Percentiles rank a stretch among this genome's conserved stretches.
Conservation (phyloP, 148 eudicot genomes). For the Cornus controversa region DNA sequence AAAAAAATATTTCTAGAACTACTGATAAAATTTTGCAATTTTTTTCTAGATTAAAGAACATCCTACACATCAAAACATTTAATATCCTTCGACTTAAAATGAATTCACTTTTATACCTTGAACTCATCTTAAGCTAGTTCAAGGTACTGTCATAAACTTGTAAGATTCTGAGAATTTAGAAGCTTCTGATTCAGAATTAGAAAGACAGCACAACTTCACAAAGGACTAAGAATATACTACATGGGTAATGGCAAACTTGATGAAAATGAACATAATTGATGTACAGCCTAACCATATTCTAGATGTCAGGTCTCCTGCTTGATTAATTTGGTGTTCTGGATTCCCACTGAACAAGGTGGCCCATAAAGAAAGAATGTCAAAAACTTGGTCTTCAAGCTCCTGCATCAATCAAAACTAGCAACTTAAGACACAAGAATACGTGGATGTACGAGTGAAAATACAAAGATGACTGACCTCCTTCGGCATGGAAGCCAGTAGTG, state of each 20-base stretch:
- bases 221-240: not conserved
- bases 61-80: too few relatives aligned
- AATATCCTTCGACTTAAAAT: too few relatives aligned
- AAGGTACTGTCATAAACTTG: too few relatives aligned
- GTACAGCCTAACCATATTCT: slow-evolving; percentile 55
- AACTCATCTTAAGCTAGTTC: not conserved
- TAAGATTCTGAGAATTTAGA: too few relatives aligned
- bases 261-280: not conserved
- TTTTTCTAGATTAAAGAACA: too few relatives aligned
- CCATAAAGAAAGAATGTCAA: slow-evolving; percentile 95
- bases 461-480: slow-evolving; percentile 51
- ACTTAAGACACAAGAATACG: slow-evolving; percentile 14
- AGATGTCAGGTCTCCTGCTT: slow-evolving; percentile 56
- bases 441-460: slow-evolving; percentile 6
- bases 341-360: slow-evolving; percentile 72
- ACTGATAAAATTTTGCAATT: too few relatives aligned
- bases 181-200: not conserved
- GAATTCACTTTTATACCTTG: too few relatives aligned
- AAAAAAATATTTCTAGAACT: too few relatives aligned
- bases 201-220: not conserved
- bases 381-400: slow-evolving; percentile 96
- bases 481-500: slow-evolving; percentile 85
- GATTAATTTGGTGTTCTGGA: slow-evolving; percentile 48
- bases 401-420: slow-evolving; percentile 35
- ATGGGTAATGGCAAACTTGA: slow-evolving; percentile 2